Evolutionary conservation across 768 basidiomycete genomes (phyloP).

Genomic region (Amanita polypyramis): DNA sequence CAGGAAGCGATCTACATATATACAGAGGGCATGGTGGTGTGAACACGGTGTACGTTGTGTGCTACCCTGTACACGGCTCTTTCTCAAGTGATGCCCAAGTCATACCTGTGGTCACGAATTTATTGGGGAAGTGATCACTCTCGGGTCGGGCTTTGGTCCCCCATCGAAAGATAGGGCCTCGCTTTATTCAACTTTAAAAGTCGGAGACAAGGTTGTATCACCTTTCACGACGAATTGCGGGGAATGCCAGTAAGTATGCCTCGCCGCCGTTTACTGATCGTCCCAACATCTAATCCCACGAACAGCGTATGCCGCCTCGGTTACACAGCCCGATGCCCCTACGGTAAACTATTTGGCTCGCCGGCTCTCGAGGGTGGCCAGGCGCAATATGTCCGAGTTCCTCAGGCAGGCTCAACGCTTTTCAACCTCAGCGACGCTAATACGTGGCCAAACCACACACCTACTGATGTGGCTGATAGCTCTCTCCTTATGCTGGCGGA

Average conservation of each 20-base stretch:
- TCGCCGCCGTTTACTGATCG: neutral
- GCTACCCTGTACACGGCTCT: neutral
- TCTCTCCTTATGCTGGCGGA: constrained; percentile 67
- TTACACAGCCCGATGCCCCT: constrained; percentile 58
- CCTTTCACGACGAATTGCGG: constrained; percentile 78
- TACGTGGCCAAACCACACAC: constrained; percentile 30
- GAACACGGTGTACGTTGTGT: constrained; percentile 35
- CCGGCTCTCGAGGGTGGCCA: constrained; percentile 62
- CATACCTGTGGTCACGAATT: constrained; percentile 71
- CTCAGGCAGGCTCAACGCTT: constrained; percentile 71
- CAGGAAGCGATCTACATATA: constrained; percentile 63
- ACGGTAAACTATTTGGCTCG: constrained; percentile 55
- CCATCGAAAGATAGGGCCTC: constrained; percentile 38
- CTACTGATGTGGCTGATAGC: constrained; percentile 37
- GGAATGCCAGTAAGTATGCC: constrained; percentile 67
- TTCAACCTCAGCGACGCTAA: constrained; percentile 47
- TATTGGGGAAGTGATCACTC: constrained; percentile 56
- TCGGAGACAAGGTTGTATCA: constrained; percentile 72
- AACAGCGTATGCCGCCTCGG: constrained; percentile 61
- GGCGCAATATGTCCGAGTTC: constrained; percentile 71
- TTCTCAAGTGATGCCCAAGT: constrained; percentile 21
- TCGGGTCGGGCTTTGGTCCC: constrained; percentile 48
- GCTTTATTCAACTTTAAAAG: constrained; percentile 50
- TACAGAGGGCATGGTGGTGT: constrained; percentile 57
- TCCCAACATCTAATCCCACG: neutral